Evolutionary conservation across 805 yeast species (phyloP).

Genomic region (Komagataella populi): DNA sequence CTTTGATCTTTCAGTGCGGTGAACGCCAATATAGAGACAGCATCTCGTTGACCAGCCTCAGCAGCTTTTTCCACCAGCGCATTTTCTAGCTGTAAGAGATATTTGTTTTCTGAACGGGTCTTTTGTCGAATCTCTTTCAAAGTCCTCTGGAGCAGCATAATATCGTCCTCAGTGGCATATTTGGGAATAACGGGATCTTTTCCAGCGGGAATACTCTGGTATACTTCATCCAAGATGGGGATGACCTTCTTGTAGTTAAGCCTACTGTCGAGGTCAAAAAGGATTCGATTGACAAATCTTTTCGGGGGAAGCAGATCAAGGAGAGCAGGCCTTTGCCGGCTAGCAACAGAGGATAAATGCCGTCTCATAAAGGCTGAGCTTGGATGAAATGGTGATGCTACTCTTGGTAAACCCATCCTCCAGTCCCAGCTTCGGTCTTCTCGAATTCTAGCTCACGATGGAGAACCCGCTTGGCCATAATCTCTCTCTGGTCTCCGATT

Average conservation of each 20-base stretch:
- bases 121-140: constrained; percentile 46
- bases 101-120: constrained; percentile 44
- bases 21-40: constrained; percentile 61
- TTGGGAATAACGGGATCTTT: constrained; percentile 25
- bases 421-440: not conserved
- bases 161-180: constrained; percentile 37
- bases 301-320: constrained; percentile 43
- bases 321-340: constrained; percentile 18
- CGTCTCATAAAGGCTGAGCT: not conserved
- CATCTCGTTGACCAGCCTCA: constrained; percentile 70
- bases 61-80: constrained; percentile 75
- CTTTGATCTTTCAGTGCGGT: constrained; percentile 34
- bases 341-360: not conserved
- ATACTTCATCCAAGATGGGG: constrained; percentile 38
- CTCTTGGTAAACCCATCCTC: not conserved
- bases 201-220: constrained; percentile 27
- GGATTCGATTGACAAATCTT: constrained; percentile 38
- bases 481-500: not conserved
- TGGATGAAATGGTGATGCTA: not conserved
- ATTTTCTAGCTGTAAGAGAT: constrained; percentile 50
- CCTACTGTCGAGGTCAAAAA: constrained; percentile 56
- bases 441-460: not conserved
- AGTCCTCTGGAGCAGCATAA: constrained; percentile 56
- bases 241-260: constrained; percentile 38
- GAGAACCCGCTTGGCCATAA: too few species aligned